These are phyloP conservation scores for Pythium vanterpoolii DNA, from an alignment of 352 stramenopile species.

Conservation along the genomic window DNA sequence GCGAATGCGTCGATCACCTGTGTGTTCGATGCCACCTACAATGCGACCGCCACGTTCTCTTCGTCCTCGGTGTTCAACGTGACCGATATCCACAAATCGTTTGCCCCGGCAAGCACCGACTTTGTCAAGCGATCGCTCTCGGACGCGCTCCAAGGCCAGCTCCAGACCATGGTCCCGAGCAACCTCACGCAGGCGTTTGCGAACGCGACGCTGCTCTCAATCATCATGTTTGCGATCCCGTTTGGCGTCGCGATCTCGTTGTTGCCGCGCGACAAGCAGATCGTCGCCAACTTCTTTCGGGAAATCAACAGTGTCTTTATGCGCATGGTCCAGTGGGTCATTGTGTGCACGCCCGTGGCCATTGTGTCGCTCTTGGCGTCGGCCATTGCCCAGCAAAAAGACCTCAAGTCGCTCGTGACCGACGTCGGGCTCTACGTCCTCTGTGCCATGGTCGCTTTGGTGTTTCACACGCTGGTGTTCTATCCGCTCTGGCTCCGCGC, in stretches of 20 bases:
- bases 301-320: slow-evolving; percentile 39
- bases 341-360: slow-evolving; percentile 38
- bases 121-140: slow-evolving; percentile 19
- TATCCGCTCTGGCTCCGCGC: slow-evolving; percentile 31
- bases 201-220: slow-evolving; percentile 15
- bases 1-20: slow-evolving; percentile 20
- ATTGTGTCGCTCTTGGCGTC: slow-evolving; percentile 38
- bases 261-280: not conserved
- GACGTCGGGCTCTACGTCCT: slow-evolving; percentile 41
- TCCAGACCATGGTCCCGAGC: slow-evolving; percentile 12
- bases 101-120: slow-evolving; percentile 2
- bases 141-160: slow-evolving; percentile 9
- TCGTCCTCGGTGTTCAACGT: slow-evolving; percentile 18
- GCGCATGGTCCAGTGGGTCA: slow-evolving; percentile 35
- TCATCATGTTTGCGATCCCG: slow-evolving; percentile 20
- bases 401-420: slow-evolving; percentile 29
- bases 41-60: slow-evolving; percentile 12
- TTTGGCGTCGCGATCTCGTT: slow-evolving; percentile 14
- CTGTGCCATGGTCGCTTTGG: slow-evolving; percentile 21
- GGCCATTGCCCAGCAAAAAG: slow-evolving; percentile 25
- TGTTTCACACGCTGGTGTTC: slow-evolving; percentile 33
- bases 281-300: slow-evolving; percentile 8
- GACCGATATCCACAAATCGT: slow-evolving; percentile 23
- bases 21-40: slow-evolving; percentile 19
- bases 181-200: slow-evolving; percentile 17